Evolutionary conservation across 495 filamentous ascomycete genomes (phyloP).

Genomic region (Aspergillus steynii): DNA sequence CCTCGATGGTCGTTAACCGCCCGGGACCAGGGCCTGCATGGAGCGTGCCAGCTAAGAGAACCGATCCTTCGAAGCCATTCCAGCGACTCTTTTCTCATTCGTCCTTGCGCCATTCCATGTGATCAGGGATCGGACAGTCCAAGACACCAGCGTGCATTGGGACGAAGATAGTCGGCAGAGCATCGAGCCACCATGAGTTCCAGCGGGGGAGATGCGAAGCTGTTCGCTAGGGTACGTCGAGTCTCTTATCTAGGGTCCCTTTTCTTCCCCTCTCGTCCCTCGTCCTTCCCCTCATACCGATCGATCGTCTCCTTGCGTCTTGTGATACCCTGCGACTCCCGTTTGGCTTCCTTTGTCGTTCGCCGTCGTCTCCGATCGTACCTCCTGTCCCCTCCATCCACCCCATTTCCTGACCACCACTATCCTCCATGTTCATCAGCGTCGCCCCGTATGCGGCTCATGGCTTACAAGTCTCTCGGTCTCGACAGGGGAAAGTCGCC

Average conservation of each 20-base stretch:
- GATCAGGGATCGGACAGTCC: constrained; percentile 12
- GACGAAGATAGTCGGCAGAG: background rate
- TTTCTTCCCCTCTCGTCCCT: constrained; percentile 7
- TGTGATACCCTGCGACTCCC: constrained; percentile 9
- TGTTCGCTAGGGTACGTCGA: constrained; percentile 91
- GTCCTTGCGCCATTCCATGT: constrained; percentile 23
- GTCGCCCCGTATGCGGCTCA: constrained; percentile 32
- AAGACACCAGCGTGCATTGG: background rate
- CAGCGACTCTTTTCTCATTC: constrained; percentile 13
- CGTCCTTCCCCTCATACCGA: constrained; percentile 8
- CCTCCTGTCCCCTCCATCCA: background rate
- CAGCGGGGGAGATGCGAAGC: constrained; percentile 92
- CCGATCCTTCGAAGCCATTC: constrained; percentile 12
- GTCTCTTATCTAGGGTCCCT: background rate
- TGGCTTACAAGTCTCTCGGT: constrained; percentile 41
- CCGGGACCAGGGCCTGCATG: constrained; percentile 19
- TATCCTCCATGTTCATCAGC: constrained; percentile 30
- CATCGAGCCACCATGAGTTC: constrained; percentile 62
- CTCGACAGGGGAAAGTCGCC: constrained; percentile 91
- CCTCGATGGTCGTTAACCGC: background rate
- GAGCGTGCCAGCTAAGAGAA: constrained; percentile 26
- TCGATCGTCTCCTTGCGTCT: constrained; percentile 1
- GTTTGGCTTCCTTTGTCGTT: constrained; percentile 2
- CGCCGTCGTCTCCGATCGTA: background rate
- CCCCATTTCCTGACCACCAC: background rate